phyloP scores from a whole-genome alignment of 2,329 filamentous ascomycete genomes.

The Aspergillus candidus region DNA sequence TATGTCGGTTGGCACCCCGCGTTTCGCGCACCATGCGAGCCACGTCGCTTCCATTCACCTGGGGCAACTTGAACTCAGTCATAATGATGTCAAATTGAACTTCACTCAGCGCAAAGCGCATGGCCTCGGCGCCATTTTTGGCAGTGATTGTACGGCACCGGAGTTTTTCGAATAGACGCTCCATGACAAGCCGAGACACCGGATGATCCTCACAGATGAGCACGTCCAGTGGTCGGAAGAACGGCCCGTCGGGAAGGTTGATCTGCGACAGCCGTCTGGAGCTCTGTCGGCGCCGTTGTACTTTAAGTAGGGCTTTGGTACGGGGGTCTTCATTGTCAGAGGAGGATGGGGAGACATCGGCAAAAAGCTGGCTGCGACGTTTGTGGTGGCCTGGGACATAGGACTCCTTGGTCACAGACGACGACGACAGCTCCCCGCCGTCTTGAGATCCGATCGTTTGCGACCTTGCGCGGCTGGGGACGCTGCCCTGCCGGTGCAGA shows the following conservation, averaged over 20 bases:
- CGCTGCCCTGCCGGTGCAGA: constrained; percentile 55
- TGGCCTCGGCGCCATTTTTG: constrained; percentile 81
- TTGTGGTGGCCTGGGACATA: constrained; percentile 71
- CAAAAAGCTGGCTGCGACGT: constrained; percentile 81
- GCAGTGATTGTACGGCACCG: constrained; percentile 91
- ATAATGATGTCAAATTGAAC: constrained; percentile 99
- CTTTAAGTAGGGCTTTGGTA: constrained; percentile 81
- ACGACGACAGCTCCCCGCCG: constrained; percentile 59
- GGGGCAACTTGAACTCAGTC: constrained; percentile 91
- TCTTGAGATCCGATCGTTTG: constrained; percentile 93
- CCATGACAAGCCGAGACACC: constrained; percentile 97
- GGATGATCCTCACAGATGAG: constrained; percentile 97
- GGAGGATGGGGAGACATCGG: constrained; percentile 88
- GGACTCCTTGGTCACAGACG: constrained; percentile 53
- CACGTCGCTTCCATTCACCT: constrained; percentile 91
- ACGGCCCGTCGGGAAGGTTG: constrained; percentile 72
- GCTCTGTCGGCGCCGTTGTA: constrained; percentile 90
- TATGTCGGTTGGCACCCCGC: constrained; percentile 88
- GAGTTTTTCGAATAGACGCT: constrained; percentile 90
- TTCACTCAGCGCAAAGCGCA: constrained; percentile 89
- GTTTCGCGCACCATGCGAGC: constrained; percentile 97
- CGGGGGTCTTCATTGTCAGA: constrained; percentile 96
- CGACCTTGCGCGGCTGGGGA: constrained; percentile 69
- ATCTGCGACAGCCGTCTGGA: constrained; percentile 92
- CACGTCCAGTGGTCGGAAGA: constrained; percentile 86